A percentile compares a stretch with the other conserved stretches of the same genome.
Conservation (phyloP, 805 yeast species). For the Myxozyma kluyveri region DNA sequence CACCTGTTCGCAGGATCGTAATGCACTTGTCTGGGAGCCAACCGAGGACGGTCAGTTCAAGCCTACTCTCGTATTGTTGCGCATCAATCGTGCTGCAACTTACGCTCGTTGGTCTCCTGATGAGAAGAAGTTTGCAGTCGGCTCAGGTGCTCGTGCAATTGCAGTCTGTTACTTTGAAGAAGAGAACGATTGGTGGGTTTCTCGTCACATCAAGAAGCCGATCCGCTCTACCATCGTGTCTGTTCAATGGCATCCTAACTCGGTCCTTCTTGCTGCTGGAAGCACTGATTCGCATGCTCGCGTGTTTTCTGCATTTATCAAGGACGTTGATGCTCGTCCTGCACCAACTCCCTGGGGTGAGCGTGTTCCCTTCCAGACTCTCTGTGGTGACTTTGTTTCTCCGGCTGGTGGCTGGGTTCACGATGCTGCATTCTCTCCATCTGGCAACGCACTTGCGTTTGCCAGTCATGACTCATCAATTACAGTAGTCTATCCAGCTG, state of each 20-base stretch:
- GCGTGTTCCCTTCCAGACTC: constrained; percentile 87
- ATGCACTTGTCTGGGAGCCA: constrained; percentile 94
- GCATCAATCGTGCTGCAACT: constrained; percentile 95
- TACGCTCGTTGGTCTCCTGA: constrained; percentile 91
- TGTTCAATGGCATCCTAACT: constrained; percentile 91
- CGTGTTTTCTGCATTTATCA: constrained; percentile 83
- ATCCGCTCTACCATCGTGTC: constrained; percentile 79
- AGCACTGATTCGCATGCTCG: constrained; percentile 91
- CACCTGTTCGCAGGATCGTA: constrained; percentile 96
- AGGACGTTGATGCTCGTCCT: constrained; percentile 83
- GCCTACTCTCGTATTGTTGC: constrained; percentile 86
- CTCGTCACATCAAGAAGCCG: constrained; percentile 96
- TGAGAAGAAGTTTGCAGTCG: constrained; percentile 95
- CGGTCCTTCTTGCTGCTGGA: constrained; percentile 82
- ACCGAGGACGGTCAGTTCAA: constrained; percentile 59
- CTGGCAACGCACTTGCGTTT: constrained; percentile 73
- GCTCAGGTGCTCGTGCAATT: constrained; percentile 88
- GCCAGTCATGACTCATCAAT: constrained; percentile 86
- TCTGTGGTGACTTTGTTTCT: constrained; percentile 75
- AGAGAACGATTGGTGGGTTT: constrained; percentile 99
- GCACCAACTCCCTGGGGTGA: constrained; percentile 87
- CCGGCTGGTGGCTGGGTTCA: constrained; percentile 87
- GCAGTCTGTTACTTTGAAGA: constrained; percentile 95
- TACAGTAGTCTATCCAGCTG: constrained; percentile 73
- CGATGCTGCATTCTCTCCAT: constrained; percentile 79